Evolutionary conservation across 2,329 filamentous ascomycete species (phyloP), one percentile per base, ranked within the genome.

Genomic region (Coleophoma crateriformis): DNA sequence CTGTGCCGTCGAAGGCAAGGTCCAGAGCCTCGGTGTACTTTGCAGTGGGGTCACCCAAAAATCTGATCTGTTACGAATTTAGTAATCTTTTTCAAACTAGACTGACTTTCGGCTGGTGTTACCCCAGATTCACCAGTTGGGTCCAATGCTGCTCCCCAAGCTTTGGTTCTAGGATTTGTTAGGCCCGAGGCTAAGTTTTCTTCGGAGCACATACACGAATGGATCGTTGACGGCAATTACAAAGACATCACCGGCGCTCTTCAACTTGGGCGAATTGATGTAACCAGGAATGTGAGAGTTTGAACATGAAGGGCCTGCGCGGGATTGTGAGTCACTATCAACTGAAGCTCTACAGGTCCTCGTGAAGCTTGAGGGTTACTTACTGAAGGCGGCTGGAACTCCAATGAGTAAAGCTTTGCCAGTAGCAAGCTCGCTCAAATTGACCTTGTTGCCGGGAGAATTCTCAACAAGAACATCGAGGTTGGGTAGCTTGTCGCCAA

Each of bases 191-290:
- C 10, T 7, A 15, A 33, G 4, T 15, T 42, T 5, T 6, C 4
- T 6, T 12, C 13, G 32, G 33, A 3, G 22, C 43, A 72, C 87
- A 71, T 76, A 95, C 88, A 96, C 91, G 67, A 96, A 96, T 17
- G 90, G 82, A 67, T 97, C 92, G 67, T 97, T 97, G 65, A 96
- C 91, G 14, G 88, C 84, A 50, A 97, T 83, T 38, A 97, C 89
- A 63, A 95, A 95, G 42, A 96, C 88, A 62, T 87, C 77, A 45
- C 90, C 91, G 32, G 88, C 89, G 53, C 85, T 76, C 72, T 88
- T 88, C 60, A 95, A 77, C 67, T 85, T 82, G 49, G 85, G 78
- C 65, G 89, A 87, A 64, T 82, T 84, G 68, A 96, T 86, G 72
- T 90, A 97, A 49, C 88, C 87, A 1, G 92, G 92, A 42, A 97